Percentiles rank a stretch among this genome's conserved stretches.
phyloP scores from a whole-genome alignment of 495 filamentous ascomycete species.

The Lichina pygmaea region DNA sequence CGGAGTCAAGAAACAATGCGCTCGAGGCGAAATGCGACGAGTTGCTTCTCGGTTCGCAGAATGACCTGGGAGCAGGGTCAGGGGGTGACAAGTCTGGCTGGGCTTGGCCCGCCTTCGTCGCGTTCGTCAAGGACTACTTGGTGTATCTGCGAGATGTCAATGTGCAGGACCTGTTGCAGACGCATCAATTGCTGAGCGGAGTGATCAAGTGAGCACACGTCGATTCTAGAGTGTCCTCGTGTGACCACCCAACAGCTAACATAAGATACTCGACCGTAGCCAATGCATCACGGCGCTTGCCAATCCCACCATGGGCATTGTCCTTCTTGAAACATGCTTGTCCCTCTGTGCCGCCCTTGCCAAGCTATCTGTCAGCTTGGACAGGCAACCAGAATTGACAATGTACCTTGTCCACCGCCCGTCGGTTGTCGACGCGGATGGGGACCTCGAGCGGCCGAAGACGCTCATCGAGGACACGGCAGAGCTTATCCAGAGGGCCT shows the following conservation, averaged over 20 bases:
- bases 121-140: slow-evolving; percentile 56
- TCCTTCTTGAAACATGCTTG: slow-evolving; percentile 53
- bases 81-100: slow-evolving; percentile 13
- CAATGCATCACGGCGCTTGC: slow-evolving; percentile 59
- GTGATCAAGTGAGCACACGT: slow-evolving; percentile 35
- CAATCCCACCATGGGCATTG: slow-evolving; percentile 46
- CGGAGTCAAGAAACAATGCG: slow-evolving; percentile 18
- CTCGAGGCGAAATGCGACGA: slow-evolving; percentile 29
- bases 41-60: slow-evolving; percentile 27
- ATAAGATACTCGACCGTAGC: slow-evolving; percentile 12
- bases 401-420: slow-evolving; percentile 24
- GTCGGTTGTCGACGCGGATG: slow-evolving; percentile 15
- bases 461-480: slow-evolving; percentile 64
- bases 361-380: slow-evolving; percentile 53
- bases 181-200: slow-evolving; percentile 44
- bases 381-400: slow-evolving; percentile 44
- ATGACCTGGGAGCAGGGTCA: slow-evolving; percentile 16
- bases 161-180: slow-evolving; percentile 41
- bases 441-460: slow-evolving; percentile 30
- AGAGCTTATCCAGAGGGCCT: slow-evolving; percentile 68
- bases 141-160: slow-evolving; percentile 54
- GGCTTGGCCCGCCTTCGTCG: slow-evolving; percentile 46
- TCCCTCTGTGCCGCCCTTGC: slow-evolving; percentile 51
- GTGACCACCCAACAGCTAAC: neutral
- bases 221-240: neutral